Conservation (phyloP, 2,329 filamentous ascomycete species). For the Xylaria sp. region DNA sequence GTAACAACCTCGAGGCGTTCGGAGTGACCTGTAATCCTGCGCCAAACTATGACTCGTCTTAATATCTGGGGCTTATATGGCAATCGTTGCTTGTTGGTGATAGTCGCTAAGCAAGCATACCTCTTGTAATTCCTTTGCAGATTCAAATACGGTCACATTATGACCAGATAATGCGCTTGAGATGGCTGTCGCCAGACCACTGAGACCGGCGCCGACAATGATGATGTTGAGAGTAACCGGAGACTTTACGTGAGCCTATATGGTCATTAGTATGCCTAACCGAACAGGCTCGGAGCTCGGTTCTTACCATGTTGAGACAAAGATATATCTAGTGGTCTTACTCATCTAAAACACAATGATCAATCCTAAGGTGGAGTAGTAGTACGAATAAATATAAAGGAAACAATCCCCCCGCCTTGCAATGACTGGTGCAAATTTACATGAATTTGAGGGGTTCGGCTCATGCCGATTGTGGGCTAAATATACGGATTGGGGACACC, state of each 20-base stretch:
- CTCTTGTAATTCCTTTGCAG: conserved; percentile 54
- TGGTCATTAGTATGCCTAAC: neutral
- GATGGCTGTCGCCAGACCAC: conserved; percentile 54
- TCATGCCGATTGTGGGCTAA: neutral
- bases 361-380: neutral
- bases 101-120: conserved; percentile 39
- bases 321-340: neutral
- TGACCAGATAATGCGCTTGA: conserved; percentile 53
- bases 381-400: neutral
- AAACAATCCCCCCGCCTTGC: neutral
- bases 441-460: neutral
- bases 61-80: neutral
- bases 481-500: neutral
- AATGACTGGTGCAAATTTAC: conserved; percentile 3
- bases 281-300: neutral
- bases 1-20: conserved; percentile 60
- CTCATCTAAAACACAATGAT: neutral
- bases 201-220: conserved; percentile 56
- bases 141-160: conserved; percentile 55
- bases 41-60: conserved; percentile 54
- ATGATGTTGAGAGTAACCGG: conserved; percentile 49
- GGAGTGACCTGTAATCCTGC: conserved; percentile 65
- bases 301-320: conserved; percentile 15
- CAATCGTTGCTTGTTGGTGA: neutral
- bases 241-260: conserved; percentile 23